phyloP scores from a whole-genome alignment of 164 flowering plant species.

The Berberis thunbergii region DNA sequence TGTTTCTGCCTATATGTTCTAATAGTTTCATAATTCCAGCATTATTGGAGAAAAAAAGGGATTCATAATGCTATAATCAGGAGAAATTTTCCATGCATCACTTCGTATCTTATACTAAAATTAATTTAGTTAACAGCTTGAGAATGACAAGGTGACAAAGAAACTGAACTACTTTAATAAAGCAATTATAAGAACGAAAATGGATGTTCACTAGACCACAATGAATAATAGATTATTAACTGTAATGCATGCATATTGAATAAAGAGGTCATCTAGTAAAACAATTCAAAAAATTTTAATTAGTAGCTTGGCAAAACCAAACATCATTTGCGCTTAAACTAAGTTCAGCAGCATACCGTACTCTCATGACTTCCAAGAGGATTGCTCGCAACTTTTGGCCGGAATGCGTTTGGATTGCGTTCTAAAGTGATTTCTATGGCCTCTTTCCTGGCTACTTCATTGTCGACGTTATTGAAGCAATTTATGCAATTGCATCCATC shows the following conservation, averaged over 20 bases:
- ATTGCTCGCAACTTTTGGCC: slow-evolving; percentile 94
- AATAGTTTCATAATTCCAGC: too few species aligned
- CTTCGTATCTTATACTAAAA: too few species aligned
- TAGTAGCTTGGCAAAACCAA: not conserved
- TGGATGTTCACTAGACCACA: not conserved
- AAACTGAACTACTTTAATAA: not conserved
- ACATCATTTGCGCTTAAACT: not conserved
- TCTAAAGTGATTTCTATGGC: slow-evolving; percentile 88
- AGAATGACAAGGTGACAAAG: not conserved
- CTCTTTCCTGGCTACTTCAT: slow-evolving; percentile 76
- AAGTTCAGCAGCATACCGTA: slow-evolving; percentile 40
- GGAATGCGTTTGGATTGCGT: slow-evolving; percentile 93
- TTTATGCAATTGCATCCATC: slow-evolving; percentile 93
- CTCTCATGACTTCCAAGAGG: slow-evolving; percentile 63
- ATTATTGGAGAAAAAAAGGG: too few species aligned
- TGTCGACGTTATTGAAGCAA: slow-evolving; percentile 79
- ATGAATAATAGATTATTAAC: not conserved
- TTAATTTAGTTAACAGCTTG: not conserved
- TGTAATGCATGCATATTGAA: not conserved
- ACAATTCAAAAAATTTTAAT: not conserved
- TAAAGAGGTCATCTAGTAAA: not conserved
- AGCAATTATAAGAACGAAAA: not conserved
- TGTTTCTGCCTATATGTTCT: too few species aligned
- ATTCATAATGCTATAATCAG: too few species aligned
- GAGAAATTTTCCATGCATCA: too few species aligned